A percentile compares a stretch with the other conserved stretches of the same genome.
phyloP scores from a whole-genome alignment of 108 stramenopile genomes.

The Epithemia pelagica region DNA sequence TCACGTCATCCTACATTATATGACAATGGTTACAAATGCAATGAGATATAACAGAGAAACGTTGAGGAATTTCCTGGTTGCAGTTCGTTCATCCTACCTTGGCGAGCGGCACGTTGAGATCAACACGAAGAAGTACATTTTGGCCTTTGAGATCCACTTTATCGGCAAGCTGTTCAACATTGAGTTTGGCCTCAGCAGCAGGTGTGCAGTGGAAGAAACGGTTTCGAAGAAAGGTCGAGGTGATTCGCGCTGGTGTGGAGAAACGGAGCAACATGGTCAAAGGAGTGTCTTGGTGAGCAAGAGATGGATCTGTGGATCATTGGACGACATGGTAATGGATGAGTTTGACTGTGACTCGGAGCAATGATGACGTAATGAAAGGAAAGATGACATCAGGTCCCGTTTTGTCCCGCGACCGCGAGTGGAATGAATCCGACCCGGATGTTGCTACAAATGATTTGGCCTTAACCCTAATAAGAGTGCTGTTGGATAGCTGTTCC shows the following conservation, averaged over 20 bases:
- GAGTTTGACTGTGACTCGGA: too few species aligned
- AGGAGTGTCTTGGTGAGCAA: too few species aligned
- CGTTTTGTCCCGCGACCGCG: too few species aligned
- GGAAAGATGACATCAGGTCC: too few species aligned
- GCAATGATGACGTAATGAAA: too few species aligned
- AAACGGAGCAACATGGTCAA: neutral
- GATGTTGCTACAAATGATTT: too few species aligned
- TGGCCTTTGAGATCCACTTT: constrained; percentile 66
- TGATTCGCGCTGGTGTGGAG: neutral
- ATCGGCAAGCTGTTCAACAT: constrained; percentile 70
- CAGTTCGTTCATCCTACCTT: constrained; percentile 45
- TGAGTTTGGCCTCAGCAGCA: constrained; percentile 51
- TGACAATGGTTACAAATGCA: neutral
- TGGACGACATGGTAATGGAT: too few species aligned
- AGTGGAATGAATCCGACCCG: too few species aligned
- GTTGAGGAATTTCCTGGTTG: neutral
- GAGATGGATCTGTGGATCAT: too few species aligned
- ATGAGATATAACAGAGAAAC: too few species aligned
- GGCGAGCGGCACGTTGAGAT: constrained; percentile 85
- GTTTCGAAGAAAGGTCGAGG: neutral
- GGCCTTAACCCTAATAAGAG: too few species aligned
- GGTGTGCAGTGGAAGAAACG: constrained; percentile 38
- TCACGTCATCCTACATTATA: constrained; percentile 56
- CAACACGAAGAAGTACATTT: constrained; percentile 83
- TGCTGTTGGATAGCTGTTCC: too few species aligned